Evolutionary conservation across 345 rosid genomes (phyloP).

Genomic region (Syzygium jambos): DNA sequence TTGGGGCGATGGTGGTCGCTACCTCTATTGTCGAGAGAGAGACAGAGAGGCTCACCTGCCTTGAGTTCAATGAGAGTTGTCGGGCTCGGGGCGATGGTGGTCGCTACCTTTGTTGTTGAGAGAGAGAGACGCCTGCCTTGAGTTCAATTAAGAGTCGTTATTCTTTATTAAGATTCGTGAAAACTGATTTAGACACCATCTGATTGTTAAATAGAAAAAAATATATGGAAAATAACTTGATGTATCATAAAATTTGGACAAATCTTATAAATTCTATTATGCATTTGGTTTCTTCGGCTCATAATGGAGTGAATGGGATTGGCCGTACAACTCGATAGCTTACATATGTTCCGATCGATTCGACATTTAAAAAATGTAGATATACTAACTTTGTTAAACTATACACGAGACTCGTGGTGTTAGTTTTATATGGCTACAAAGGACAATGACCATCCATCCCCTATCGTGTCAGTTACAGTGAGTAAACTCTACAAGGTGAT

Average conservation of each 20-base stretch:
- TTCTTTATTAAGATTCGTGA: background rate
- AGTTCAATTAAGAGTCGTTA: rapidly evolving
- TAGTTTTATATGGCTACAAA: rapidly evolving
- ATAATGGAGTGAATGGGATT: background rate
- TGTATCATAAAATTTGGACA: background rate
- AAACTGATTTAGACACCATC: background rate
- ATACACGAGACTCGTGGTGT: background rate
- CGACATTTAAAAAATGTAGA: too few relatives aligned
- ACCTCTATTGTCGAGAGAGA: background rate
- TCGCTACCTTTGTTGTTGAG: too few relatives aligned
- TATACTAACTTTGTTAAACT: too few relatives aligned
- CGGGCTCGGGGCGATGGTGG: too few relatives aligned
- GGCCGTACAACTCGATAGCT: too few relatives aligned
- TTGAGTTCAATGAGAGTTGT: background rate
- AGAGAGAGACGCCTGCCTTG: background rate
- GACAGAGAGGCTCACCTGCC: background rate
- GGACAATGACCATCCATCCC: rapidly evolving
- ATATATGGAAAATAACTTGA: background rate
- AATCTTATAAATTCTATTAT: background rate
- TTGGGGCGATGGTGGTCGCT: rapidly evolving
- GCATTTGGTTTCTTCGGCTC: too few relatives aligned
- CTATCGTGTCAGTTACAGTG: rapidly evolving
- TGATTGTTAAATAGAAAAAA: rapidly evolving
- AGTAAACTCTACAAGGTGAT: background rate
- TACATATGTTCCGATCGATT: background rate